phyloP scores from a whole-genome alignment of 805 yeast species.

The Pichia rugopelliculosa region DNA sequence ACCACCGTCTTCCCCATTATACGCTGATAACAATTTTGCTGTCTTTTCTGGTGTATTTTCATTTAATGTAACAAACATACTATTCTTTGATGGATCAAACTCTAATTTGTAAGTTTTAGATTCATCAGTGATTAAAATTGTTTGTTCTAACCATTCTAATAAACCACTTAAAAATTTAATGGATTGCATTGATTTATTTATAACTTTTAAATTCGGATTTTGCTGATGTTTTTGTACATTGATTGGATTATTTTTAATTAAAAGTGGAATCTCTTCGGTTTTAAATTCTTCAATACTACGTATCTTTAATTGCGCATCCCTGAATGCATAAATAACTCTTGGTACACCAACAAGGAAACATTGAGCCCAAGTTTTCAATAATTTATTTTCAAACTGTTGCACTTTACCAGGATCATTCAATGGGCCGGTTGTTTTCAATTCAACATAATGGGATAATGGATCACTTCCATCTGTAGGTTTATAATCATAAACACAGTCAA shows the following conservation, averaged over 20 bases:
- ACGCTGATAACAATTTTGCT: constrained; percentile 30
- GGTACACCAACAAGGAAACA: constrained; percentile 82
- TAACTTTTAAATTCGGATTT: constrained; percentile 31
- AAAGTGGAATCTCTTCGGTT: constrained; percentile 71
- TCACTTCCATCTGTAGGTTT: constrained; percentile 42
- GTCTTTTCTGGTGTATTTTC: constrained; percentile 34
- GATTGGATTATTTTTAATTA: constrained; percentile 47
- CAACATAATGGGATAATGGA: constrained; percentile 69
- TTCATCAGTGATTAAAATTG: constrained; percentile 46
- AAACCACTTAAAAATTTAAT: constrained; percentile 83
- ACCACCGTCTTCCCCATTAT: constrained; percentile 23
- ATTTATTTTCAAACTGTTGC: constrained; percentile 62
- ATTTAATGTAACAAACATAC: constrained; percentile 41
- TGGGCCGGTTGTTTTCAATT: constrained; percentile 64
- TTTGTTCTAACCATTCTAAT: constrained; percentile 64
- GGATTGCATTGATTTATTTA: constrained; percentile 66
- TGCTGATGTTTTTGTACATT: constrained; percentile 23
- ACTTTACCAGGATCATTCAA: constrained; percentile 53
- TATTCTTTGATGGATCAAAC: constrained; percentile 45
- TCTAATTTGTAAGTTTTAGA: constrained; percentile 44
- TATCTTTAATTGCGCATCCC: constrained; percentile 65
- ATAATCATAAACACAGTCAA: constrained; percentile 84
- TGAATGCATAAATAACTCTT: constrained; percentile 76
- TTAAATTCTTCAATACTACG: constrained; percentile 64
- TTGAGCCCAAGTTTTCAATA: constrained; percentile 87